These are phyloP conservation scores for Trametes gibbosa DNA, from an alignment of 768 basidiomycete genomes.

Conservation along the genomic window DNA sequence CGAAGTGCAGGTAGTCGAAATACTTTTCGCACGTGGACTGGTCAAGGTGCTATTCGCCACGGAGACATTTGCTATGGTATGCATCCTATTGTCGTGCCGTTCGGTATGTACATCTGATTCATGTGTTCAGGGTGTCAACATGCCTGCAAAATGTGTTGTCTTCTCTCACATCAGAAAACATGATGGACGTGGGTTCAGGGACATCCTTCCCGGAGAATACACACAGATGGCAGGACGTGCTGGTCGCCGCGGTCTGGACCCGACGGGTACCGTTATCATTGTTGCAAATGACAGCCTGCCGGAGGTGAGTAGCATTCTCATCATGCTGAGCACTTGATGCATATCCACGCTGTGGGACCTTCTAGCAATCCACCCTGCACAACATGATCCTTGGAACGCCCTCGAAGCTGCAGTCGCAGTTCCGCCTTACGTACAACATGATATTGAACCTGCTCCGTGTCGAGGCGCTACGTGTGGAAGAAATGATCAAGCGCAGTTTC, in stretches of 20 bases:
- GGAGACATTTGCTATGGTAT: constrained; percentile 98
- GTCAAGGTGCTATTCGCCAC: constrained; percentile 98
- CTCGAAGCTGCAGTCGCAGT: constrained; percentile 91
- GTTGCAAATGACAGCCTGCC: constrained; percentile 81
- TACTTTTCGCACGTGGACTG: constrained; percentile 91
- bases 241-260: constrained; percentile 91
- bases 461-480: constrained; percentile 93
- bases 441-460: constrained; percentile 95
- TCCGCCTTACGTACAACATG: constrained; percentile 99
- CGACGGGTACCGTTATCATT: constrained; percentile 94
- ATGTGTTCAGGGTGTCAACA: constrained; percentile 84
- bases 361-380: constrained; percentile 67
- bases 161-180: constrained; percentile 95
- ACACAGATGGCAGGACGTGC: constrained; percentile 99
- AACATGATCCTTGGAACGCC: constrained; percentile 96
- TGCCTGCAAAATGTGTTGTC: constrained; percentile 97
- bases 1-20: constrained; percentile 77
- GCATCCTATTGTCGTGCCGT: constrained; percentile 15
- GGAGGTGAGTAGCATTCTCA: constrained; percentile 51
- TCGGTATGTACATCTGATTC: neutral
- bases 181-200: constrained; percentile 89
- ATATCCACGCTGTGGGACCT: neutral
- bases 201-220: constrained; percentile 88
- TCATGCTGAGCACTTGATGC: too few species aligned
- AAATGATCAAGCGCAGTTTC: constrained; percentile 99